Percentiles rank a stretch among this genome's conserved stretches.
Conservation (phyloP, 2,329 filamentous ascomycete species). For the Phaeosphaeriaceae sp. region DNA sequence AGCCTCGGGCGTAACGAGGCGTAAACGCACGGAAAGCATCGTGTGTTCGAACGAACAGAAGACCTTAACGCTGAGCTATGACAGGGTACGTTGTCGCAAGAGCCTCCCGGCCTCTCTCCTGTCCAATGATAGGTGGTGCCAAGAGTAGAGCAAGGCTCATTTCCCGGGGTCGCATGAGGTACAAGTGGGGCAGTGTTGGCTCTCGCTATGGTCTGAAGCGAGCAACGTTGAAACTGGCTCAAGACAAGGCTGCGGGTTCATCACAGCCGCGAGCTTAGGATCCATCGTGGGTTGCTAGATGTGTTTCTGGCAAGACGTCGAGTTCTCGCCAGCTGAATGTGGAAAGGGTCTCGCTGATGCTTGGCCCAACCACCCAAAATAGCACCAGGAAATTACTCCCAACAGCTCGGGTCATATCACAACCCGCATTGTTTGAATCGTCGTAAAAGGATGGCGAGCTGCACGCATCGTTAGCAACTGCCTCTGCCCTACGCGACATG, state of each 20-base stretch:
- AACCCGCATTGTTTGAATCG: not conserved
- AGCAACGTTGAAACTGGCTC: not conserved
- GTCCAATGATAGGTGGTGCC: constrained; percentile 1
- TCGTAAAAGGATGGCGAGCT: not conserved
- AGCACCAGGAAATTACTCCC: not conserved
- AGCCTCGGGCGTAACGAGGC: constrained; percentile 9
- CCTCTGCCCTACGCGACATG: not conserved
- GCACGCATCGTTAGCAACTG: not conserved
- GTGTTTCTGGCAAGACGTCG: not conserved
- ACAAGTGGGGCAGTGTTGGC: not conserved
- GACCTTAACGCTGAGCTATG: constrained; percentile 2
- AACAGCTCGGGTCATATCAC: not conserved
- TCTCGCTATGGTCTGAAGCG: not conserved
- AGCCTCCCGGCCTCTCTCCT: not conserved
- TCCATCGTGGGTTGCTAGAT: not conserved
- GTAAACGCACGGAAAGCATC: not conserved
- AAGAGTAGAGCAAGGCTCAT: constrained; percentile 1
- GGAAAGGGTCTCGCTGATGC: not conserved
- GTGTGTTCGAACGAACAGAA: constrained; percentile 1
- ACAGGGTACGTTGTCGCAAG: constrained; percentile 2
- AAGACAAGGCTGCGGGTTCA: not conserved
- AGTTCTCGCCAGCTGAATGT: not conserved
- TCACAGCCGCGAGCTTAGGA: not conserved
- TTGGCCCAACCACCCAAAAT: not conserved
- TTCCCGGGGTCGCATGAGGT: not conserved